These are phyloP conservation scores for Bolboschoenus planiculmis DNA, from an alignment of 176 grass and related monocot genomes.

Conservation along the genomic window DNA sequence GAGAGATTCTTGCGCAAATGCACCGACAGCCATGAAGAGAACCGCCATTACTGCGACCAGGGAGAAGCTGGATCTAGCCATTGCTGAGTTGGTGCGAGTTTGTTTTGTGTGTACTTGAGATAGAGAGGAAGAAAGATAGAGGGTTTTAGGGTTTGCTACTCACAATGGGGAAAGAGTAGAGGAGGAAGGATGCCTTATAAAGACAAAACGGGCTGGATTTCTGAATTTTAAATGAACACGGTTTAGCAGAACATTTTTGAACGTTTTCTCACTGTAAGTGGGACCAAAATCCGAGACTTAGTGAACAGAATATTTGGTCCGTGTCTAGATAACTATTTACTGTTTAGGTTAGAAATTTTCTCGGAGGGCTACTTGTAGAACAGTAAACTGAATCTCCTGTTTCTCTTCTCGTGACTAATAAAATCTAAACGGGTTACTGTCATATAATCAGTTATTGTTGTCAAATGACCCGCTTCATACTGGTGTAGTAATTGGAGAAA, in stretches of 20 bases:
- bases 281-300: neutral
- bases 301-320: neutral
- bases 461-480: neutral
- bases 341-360: constrained; percentile 17
- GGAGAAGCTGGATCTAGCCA: constrained; percentile 40
- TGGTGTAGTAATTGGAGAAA: neutral
- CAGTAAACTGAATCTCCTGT: neutral
- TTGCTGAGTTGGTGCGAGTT: neutral
- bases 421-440: neutral
- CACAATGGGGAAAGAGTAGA: neutral
- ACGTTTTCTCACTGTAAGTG: neutral
- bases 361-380: neutral
- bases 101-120: neutral
- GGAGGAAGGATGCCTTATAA: neutral
- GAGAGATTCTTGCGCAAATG: constrained; percentile 36
- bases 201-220: neutral
- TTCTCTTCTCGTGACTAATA: neutral
- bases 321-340: neutral
- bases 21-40: constrained; percentile 37
- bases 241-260: neutral
- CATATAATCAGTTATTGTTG: neutral
- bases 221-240: neutral
- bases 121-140: neutral
- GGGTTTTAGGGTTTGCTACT: neutral
- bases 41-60: constrained; percentile 36